Evolutionary conservation across 805 yeast species (phyloP).

Genomic region (Lachancea dasiensis): DNA sequence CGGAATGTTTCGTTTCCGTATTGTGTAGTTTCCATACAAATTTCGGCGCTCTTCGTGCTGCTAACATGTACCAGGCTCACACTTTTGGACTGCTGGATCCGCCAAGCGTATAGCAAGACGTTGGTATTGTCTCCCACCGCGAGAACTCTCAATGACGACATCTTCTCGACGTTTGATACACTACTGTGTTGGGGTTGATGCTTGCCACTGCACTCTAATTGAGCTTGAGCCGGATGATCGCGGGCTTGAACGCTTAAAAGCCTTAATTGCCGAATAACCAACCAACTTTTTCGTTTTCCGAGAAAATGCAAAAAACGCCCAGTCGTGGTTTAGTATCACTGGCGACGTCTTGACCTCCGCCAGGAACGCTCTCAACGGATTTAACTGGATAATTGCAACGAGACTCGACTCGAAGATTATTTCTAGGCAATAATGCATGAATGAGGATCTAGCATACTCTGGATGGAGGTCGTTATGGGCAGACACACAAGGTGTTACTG

Average conservation of each 20-base stretch:
- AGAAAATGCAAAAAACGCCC: not conserved
- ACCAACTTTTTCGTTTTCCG: constrained; percentile 2
- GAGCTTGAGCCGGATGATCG: too few relatives aligned
- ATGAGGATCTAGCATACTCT: too few relatives aligned
- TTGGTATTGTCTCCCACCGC: constrained; percentile 29
- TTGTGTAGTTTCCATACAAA: constrained; percentile 19
- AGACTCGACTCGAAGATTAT: too few relatives aligned
- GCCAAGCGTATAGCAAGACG: constrained; percentile 27
- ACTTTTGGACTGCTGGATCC: constrained; percentile 33
- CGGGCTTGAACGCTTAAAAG: too few relatives aligned
- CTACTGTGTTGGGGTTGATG: not conserved
- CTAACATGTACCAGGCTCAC: constrained; percentile 31
- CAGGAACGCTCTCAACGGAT: too few relatives aligned
- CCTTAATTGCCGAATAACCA: constrained; percentile 3
- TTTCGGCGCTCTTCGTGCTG: constrained; percentile 19
- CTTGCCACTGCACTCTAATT: not conserved
- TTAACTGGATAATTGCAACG: too few relatives aligned
- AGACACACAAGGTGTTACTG: too few relatives aligned
- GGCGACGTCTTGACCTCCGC: too few relatives aligned
- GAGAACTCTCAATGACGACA: constrained; percentile 26
- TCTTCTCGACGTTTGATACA: not conserved
- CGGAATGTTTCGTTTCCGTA: constrained; percentile 26
- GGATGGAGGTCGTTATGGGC: too few relatives aligned
- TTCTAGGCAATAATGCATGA: too few relatives aligned
- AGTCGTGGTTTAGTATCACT: too few relatives aligned